phyloP scores from a whole-genome alignment of 805 yeast genomes.

The Yarrowia divulgata region DNA sequence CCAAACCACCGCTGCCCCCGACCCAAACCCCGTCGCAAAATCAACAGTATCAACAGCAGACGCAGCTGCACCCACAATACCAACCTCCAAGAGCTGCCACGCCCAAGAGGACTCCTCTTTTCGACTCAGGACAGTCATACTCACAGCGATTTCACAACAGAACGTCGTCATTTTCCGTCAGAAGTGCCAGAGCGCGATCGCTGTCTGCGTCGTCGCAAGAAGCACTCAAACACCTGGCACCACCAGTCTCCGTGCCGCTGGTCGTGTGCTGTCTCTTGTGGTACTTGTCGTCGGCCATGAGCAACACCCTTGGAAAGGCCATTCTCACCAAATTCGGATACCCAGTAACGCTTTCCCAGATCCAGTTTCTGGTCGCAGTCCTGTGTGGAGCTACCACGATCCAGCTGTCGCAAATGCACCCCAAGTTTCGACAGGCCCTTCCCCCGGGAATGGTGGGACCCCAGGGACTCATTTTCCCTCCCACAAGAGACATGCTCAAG shows the following conservation, averaged over 20 bases:
- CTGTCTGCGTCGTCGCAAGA: slow-evolving; percentile 48
- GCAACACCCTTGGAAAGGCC: slow-evolving; percentile 80
- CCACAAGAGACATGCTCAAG: slow-evolving; percentile 46
- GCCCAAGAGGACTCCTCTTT: slow-evolving; percentile 31
- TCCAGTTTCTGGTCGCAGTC: slow-evolving; percentile 81
- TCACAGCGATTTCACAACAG: slow-evolving; percentile 35
- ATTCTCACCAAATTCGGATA: slow-evolving; percentile 72
- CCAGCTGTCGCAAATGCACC: slow-evolving; percentile 50
- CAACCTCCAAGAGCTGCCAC: slow-evolving; percentile 15
- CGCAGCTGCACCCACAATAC: slow-evolving; percentile 5
- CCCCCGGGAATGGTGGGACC: slow-evolving; percentile 51
- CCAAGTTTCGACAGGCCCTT: slow-evolving; percentile 49
- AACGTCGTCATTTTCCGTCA: slow-evolving; percentile 30
- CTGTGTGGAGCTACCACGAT: slow-evolving; percentile 61
- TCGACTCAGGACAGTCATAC: slow-evolving; percentile 32
- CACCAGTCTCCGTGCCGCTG: slow-evolving; percentile 56
- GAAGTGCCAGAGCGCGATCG: slow-evolving; percentile 42
- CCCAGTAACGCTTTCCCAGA: slow-evolving; percentile 89
- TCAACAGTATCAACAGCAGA: slow-evolving; percentile 14
- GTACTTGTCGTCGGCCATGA: slow-evolving; percentile 82
- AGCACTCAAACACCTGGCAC: slow-evolving; percentile 52
- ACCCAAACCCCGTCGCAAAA: neutral
- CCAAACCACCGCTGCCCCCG: slow-evolving; percentile 12
- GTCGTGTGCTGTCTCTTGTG: slow-evolving; percentile 69
- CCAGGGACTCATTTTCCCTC: slow-evolving; percentile 45